Percentiles rank a stretch among this genome's conserved stretches.
phyloP scores from a whole-genome alignment of 75 land plant genomes.

The Pinus tabuliformis region DNA sequence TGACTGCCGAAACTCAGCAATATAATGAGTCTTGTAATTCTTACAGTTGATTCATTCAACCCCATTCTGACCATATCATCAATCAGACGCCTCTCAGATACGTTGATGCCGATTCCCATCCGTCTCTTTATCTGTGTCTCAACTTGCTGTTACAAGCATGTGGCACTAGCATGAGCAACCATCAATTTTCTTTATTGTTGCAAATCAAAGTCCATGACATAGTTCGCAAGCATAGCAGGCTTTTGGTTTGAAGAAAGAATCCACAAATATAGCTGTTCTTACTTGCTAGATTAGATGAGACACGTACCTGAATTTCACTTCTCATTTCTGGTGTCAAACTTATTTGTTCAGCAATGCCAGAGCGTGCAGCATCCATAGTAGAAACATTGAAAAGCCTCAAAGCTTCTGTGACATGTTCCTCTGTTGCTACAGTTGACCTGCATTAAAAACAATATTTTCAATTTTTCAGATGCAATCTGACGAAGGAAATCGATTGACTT shows the following conservation, averaged over 20 bases:
- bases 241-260: background rate
- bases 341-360: slow-evolving; percentile 85
- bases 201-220: background rate
- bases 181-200: too few species aligned
- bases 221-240: background rate
- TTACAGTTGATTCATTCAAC: slow-evolving; percentile 87
- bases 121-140: slow-evolving; percentile 93
- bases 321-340: slow-evolving; percentile 88
- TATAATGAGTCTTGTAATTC: background rate
- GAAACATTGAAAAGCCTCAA: slow-evolving; percentile 84
- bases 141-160: slow-evolving; percentile 71
- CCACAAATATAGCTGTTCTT: too few species aligned
- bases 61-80: slow-evolving; percentile 92
- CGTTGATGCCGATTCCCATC: slow-evolving; percentile 86
- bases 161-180: too few species aligned
- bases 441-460: background rate
- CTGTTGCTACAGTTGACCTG: slow-evolving; percentile 84
- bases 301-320: slow-evolving; percentile 85
- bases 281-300: background rate
- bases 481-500: background rate
- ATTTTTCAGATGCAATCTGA: background rate
- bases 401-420: slow-evolving; percentile 91
- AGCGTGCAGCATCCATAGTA: slow-evolving; percentile 93
- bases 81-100: slow-evolving; percentile 91
- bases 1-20: background rate